These are phyloP conservation scores for Penicillium canariense DNA, from an alignment of 495 filamentous ascomycete genomes.

Conservation along the genomic window DNA sequence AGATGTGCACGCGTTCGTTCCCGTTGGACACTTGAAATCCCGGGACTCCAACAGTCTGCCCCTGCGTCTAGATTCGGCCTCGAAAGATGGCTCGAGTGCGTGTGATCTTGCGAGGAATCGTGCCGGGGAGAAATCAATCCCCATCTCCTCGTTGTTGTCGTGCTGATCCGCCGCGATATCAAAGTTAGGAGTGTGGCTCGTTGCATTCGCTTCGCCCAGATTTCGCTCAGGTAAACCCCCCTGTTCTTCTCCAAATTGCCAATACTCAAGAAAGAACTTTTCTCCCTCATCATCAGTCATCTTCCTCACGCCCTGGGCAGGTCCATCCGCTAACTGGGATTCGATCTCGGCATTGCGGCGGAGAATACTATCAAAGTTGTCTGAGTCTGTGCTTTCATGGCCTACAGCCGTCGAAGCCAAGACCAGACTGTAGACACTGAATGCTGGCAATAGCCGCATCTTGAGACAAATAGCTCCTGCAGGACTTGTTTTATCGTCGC, in stretches of 20 bases:
- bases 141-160: background rate
- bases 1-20: conserved; percentile 61
- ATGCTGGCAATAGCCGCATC: background rate
- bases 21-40: conserved; percentile 72
- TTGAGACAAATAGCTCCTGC: background rate
- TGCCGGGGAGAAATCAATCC: conserved; percentile 7
- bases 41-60: conserved; percentile 22
- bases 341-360: conserved; percentile 29
- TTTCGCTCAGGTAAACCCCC: conserved; percentile 10
- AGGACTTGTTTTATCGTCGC: background rate
- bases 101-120: conserved; percentile 26
- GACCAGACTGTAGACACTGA: background rate
- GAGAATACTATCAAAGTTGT: background rate
- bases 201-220: background rate
- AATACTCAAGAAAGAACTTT: conserved; percentile 73
- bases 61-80: conserved; percentile 2
- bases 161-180: background rate
- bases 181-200: no score
- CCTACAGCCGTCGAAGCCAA: background rate
- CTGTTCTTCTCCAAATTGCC: conserved; percentile 46
- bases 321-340: conserved; percentile 11
- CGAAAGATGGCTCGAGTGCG: conserved; percentile 35
- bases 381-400: background rate
- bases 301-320: conserved; percentile 56
- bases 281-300: conserved; percentile 81